phyloP scores from a whole-genome alignment of 345 rosid species.

The Eucalyptus melliodora region DNA sequence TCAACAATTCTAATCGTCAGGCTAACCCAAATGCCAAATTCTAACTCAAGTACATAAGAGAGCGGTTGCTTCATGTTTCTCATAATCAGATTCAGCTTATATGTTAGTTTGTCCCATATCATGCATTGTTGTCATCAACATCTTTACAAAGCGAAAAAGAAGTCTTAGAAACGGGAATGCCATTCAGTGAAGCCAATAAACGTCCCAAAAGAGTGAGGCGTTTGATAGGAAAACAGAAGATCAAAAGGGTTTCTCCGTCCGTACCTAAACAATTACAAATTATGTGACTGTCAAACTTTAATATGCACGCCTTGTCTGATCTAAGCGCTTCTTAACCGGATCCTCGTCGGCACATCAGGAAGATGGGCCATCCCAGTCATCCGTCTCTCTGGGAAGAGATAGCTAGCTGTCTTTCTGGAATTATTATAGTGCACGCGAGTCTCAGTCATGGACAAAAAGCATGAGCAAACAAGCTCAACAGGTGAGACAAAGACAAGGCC shows the following conservation, averaged over 20 bases:
- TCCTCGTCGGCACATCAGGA: not conserved
- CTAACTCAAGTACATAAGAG: not conserved
- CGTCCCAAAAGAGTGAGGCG: not conserved
- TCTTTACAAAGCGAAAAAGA: not conserved
- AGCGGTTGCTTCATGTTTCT: not conserved
- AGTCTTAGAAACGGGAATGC: not conserved
- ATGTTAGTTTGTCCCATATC: not conserved
- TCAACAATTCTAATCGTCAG: not conserved
- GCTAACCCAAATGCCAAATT: not conserved
- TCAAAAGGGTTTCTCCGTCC: not conserved
- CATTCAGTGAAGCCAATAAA: not conserved
- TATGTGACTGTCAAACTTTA: not conserved
- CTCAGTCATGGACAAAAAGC: not conserved
- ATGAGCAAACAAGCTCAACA: not conserved
- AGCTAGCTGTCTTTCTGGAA: not conserved
- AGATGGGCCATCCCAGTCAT: not conserved
- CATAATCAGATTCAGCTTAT: not conserved
- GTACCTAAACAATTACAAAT: not conserved
- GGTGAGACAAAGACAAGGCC: not conserved
- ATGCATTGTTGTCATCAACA: not conserved
- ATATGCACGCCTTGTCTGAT: not conserved
- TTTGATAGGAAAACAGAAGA: not conserved
- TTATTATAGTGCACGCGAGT: not conserved
- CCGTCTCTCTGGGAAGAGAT: not conserved
- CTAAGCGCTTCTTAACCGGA: not conserved